Conservation (phyloP, 345 rosid species). For the Bruguiera sexangula region DNA sequence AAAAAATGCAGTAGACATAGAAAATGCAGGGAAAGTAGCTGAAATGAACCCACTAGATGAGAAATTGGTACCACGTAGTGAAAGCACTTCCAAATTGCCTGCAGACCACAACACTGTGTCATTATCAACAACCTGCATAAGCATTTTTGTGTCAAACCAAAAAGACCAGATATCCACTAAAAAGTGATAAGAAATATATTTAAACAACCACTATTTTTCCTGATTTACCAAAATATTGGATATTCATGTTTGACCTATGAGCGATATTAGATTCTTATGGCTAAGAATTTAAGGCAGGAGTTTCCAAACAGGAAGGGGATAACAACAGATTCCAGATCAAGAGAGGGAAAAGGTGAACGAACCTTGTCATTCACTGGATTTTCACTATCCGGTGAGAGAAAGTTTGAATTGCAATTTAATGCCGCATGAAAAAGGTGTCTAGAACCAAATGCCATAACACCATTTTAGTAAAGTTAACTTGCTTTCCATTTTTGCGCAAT, state of each 20-base stretch:
- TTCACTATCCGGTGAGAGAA: neutral
- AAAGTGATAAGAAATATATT: neutral
- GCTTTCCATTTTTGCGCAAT: constrained; percentile 20
- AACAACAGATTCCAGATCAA: constrained; percentile 1
- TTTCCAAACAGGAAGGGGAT: constrained; percentile 4
- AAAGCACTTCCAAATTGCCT: constrained; percentile 10
- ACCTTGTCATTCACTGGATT: constrained; percentile 6
- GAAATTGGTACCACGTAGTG: constrained; percentile 17
- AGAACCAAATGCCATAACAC: constrained; percentile 2
- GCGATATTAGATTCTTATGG: constrained; percentile 6
- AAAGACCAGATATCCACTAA: neutral
- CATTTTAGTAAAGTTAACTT: constrained; percentile 13
- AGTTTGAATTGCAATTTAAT: constrained; percentile 15
- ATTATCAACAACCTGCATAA: neutral
- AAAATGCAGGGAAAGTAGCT: constrained; percentile 9
- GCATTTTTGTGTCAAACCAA: neutral
- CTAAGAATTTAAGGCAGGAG: neutral
- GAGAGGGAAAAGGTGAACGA: constrained; percentile 3
- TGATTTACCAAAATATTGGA: constrained; percentile 13
- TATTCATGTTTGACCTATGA: neutral
- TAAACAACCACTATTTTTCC: constrained; percentile 7
- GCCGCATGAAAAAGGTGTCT: constrained; percentile 7
- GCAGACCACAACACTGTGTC: constrained; percentile 8
- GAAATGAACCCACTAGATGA: constrained; percentile 1
- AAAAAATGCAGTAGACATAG: neutral